Base-by-base conservation (phyloP, 306 rosid genomes). In the Ammopiptanthus mongolicus region DNA sequence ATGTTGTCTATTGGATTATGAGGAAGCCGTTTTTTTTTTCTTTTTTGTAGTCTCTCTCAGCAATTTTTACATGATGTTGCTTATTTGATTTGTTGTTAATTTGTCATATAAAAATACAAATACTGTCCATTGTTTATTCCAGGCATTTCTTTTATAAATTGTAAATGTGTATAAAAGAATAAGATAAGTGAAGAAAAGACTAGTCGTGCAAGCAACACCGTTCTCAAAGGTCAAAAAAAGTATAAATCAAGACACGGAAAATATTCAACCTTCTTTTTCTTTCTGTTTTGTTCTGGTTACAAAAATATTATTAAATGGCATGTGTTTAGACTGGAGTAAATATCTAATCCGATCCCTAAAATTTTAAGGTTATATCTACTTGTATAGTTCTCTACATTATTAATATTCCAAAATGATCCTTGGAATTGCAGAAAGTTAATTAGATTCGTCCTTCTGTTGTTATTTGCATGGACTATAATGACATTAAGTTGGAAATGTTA, bases 131-230 rank as follows among this genome's bases (percentile, higher is more conserved):
- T 5, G 6, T 57, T 73, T 10, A 58, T 22, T 13, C 3, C 17
- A 42, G 8, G 42, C 23, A 0, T 46, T 22, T 59, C 5, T 60
- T 74, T 47, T 31, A 34, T 34, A 47, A 50, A 68, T 58, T 56
- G 13, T 0, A 18, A 68, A 68, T 69, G 64, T 10, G 29, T 17
- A 41, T 52, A 29, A 64, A 28, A 55, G 10, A 33, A 29, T 29
- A 21, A 61, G 44, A 61, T 36, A 67, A 59, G 4, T 36, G 46
- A 58, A 41, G 15, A 34, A 34, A 39, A 66, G 58, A 74, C 34
- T 37, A 67, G 42, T 14, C 65, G 66, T 74, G 72, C 67, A 80
- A 80, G 80, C 50, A 74, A 75, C 42, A 48, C 3, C 28, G 25
- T n/a, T 55, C 57, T 25, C 44, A 44, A 28, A 56, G 7, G 57